Percentiles rank a stretch among this genome's conserved stretches.
Evolutionary conservation across 768 basidiomycete species (phyloP).

Genomic region (Zangia roseola): DNA sequence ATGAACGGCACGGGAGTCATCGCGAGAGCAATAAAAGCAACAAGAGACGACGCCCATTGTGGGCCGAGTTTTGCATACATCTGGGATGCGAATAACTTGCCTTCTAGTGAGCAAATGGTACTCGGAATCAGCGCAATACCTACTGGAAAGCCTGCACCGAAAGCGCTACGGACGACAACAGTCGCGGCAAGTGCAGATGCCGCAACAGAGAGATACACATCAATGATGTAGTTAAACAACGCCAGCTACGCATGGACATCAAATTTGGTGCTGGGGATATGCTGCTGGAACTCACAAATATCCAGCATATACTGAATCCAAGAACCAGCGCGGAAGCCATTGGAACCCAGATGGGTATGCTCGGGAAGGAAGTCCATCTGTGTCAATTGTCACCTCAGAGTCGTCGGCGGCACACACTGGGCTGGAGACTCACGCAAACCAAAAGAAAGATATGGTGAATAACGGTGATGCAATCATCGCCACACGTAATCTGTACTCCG

Average conservation of each 20-base stretch:
- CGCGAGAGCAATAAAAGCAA: conserved; percentile 49
- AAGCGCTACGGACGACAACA: conserved; percentile 52
- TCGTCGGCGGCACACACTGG: background rate
- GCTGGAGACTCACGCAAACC: conserved; percentile 49
- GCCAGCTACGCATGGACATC: conserved; percentile 38
- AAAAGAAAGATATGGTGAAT: conserved; percentile 56
- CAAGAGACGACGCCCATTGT: conserved; percentile 57
- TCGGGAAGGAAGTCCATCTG: conserved; percentile 60
- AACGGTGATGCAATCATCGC: conserved; percentile 52
- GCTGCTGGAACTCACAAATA: conserved; percentile 45
- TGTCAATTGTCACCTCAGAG: background rate
- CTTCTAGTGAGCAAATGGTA: conserved; percentile 3
- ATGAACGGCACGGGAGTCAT: conserved; percentile 56
- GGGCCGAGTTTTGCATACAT: conserved; percentile 53
- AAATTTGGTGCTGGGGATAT: background rate
- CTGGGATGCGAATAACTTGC: conserved; percentile 49
- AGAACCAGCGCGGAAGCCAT: conserved; percentile 47
- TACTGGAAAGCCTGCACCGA: conserved; percentile 50
- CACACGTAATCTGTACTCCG: conserved; percentile 54
- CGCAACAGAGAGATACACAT: conserved; percentile 53
- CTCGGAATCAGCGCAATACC: background rate
- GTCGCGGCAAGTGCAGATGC: conserved; percentile 57
- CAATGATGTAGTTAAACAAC: conserved; percentile 60
- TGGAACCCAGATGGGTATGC: conserved; percentile 52
- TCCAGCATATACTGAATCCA: conserved; percentile 53